phyloP scores from a whole-genome alignment of 2,329 filamentous ascomycete species.

The Aschersonia sp. region DNA sequence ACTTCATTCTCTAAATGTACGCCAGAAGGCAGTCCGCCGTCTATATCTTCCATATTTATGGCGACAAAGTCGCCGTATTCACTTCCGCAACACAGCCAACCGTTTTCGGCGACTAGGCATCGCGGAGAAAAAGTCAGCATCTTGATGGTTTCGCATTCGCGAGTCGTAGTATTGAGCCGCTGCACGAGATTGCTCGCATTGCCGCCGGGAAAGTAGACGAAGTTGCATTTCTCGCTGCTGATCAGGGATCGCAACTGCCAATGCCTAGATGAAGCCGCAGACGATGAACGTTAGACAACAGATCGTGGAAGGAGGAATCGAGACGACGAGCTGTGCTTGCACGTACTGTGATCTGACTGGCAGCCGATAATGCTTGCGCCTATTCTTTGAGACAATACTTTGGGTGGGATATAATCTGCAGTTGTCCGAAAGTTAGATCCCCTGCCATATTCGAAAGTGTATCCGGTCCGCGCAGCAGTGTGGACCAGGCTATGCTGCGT shows the following conservation, averaged over 20 bases:
- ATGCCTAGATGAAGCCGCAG: slow-evolving; percentile 38
- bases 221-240: slow-evolving; percentile 60
- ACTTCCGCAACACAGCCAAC: slow-evolving; percentile 84
- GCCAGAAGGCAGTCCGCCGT: slow-evolving; percentile 10
- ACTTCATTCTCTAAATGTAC: neutral
- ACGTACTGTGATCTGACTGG: slow-evolving; percentile 47
- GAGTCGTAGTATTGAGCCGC: slow-evolving; percentile 52
- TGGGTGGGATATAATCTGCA: slow-evolving; percentile 51
- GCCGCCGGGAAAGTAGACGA: slow-evolving; percentile 75
- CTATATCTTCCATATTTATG: slow-evolving; percentile 43
- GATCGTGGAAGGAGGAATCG: too few species aligned
- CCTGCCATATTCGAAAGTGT: neutral
- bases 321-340: too few species aligned
- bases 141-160: slow-evolving; percentile 59
- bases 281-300: neutral
- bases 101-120: slow-evolving; percentile 73
- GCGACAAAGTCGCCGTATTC: slow-evolving; percentile 78
- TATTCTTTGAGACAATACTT: slow-evolving; percentile 41
- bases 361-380: slow-evolving; percentile 53
- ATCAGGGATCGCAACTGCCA: slow-evolving; percentile 86
- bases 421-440: neutral
- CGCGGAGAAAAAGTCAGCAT: slow-evolving; percentile 59
- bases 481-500: too few species aligned
- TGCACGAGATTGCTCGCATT: slow-evolving; percentile 50
- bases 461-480: too few species aligned